These are phyloP conservation scores for Fusarium solani-melongenae DNA, from an alignment of 2,329 filamentous ascomycete species.

Conservation along the genomic window DNA sequence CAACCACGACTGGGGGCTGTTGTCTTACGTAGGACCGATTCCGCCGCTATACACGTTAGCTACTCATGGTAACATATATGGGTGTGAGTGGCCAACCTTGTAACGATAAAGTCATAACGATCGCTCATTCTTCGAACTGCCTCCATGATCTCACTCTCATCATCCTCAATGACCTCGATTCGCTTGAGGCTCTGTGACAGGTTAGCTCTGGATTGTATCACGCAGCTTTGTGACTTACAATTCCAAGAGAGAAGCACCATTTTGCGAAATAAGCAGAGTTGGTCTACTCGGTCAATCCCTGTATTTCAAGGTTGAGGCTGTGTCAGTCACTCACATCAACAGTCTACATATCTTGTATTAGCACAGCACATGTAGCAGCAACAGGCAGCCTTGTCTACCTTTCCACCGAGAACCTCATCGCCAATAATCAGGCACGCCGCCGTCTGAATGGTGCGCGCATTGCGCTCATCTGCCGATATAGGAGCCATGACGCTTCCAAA, in stretches of 20 bases:
- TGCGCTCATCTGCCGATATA: slow-evolving; percentile 62
- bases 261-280: slow-evolving; percentile 74
- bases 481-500: slow-evolving; percentile 53
- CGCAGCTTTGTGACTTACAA: slow-evolving; percentile 55
- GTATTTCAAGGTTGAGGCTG: not conserved
- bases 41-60: slow-evolving; percentile 71
- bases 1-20: not conserved
- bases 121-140: slow-evolving; percentile 87
- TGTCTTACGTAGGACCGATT: slow-evolving; percentile 86
- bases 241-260: slow-evolving; percentile 71
- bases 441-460: slow-evolving; percentile 80
- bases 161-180: slow-evolving; percentile 93
- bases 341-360: slow-evolving; percentile 39
- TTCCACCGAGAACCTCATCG: slow-evolving; percentile 95
- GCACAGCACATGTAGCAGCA: slow-evolving; percentile 1
- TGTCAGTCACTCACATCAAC: slow-evolving; percentile 51
- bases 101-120: slow-evolving; percentile 94
- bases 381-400: slow-evolving; percentile 64
- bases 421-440: slow-evolving; percentile 95
- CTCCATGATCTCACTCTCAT: slow-evolving; percentile 90
- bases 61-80: not conserved
- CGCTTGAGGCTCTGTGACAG: slow-evolving; percentile 74
- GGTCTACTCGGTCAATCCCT: slow-evolving; percentile 55
- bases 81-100: slow-evolving; percentile 62
- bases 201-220: not conserved